A percentile compares a stretch with the other conserved stretches of the same genome.
Evolutionary conservation across 495 filamentous ascomycete genomes (phyloP).

Genomic region (Cudoniella acicularis): DNA sequence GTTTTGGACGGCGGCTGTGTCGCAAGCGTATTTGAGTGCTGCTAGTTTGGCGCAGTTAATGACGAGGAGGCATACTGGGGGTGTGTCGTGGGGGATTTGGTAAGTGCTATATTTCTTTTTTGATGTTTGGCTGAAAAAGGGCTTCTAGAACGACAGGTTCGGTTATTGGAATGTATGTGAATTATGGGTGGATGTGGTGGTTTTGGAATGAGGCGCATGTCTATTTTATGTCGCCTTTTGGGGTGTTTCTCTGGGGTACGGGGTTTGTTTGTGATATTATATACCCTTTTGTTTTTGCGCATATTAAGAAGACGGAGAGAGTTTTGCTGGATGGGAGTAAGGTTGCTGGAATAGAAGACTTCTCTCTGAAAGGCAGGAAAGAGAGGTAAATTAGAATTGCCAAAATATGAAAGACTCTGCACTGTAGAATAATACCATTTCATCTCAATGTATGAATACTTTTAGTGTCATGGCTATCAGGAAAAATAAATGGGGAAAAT

Average conservation of each 20-base stretch:
- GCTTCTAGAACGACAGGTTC: slow-evolving; percentile 35
- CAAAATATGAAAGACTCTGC: no score
- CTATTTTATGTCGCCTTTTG: slow-evolving; percentile 32
- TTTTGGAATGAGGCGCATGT: slow-evolving; percentile 39
- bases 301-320: slow-evolving; percentile 30
- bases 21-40: slow-evolving; percentile 28
- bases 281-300: slow-evolving; percentile 35
- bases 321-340: slow-evolving; percentile 32
- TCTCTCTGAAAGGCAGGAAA: background rate
- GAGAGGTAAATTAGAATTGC: no score
- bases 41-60: slow-evolving; percentile 35
- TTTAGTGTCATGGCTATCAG: no score
- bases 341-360: background rate
- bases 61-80: slow-evolving; percentile 36
- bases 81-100: slow-evolving; percentile 39
- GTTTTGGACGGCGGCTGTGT: slow-evolving; percentile 34
- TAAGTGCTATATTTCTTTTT: slow-evolving; percentile 19
- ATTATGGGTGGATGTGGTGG: slow-evolving; percentile 33
- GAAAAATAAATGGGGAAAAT: no score
- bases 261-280: slow-evolving; percentile 33
- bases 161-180: slow-evolving; percentile 29
- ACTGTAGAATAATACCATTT: no score
- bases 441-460: no score
- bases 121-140: slow-evolving; percentile 20
- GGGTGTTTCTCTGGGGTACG: slow-evolving; percentile 32